These are phyloP conservation scores for Moesziomyces aphidis DNA, from an alignment of 1,284 basidiomycete species.

Conservation along the genomic window DNA sequence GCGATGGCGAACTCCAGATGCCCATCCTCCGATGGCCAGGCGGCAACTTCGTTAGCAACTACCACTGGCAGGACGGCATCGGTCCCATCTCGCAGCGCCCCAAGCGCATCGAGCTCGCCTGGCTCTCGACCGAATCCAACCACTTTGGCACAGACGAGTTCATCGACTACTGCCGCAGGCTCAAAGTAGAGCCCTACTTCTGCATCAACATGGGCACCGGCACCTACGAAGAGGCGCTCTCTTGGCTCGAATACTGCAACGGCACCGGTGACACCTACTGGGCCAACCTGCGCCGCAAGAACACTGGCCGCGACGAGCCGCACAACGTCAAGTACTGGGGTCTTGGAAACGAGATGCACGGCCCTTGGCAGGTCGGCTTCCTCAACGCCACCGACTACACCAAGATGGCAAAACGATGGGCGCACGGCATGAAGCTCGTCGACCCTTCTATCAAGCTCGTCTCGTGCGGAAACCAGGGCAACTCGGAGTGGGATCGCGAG, in stretches of 20 bases:
- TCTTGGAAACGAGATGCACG: slow-evolving; percentile 72
- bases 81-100: slow-evolving; percentile 73
- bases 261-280: slow-evolving; percentile 73
- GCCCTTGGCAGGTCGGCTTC: slow-evolving; percentile 77
- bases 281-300: slow-evolving; percentile 74
- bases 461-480: slow-evolving; percentile 74
- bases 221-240: slow-evolving; percentile 75
- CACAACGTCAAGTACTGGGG: slow-evolving; percentile 72
- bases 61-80: slow-evolving; percentile 77
- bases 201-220: slow-evolving; percentile 78
- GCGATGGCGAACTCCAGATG: slow-evolving; percentile 71
- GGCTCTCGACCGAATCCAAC: slow-evolving; percentile 76
- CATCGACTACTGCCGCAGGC: slow-evolving; percentile 71
- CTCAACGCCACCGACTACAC: slow-evolving; percentile 75
- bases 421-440: slow-evolving; percentile 74
- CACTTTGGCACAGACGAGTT: slow-evolving; percentile 76
- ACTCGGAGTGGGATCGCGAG: slow-evolving; percentile 68
- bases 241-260: slow-evolving; percentile 78
- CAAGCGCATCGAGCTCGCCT: slow-evolving; percentile 76
- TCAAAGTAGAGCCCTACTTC: slow-evolving; percentile 73
- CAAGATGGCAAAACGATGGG: slow-evolving; percentile 75
- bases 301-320: slow-evolving; percentile 75
- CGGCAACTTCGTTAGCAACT: slow-evolving; percentile 73
- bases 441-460: slow-evolving; percentile 75
- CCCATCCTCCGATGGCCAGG: slow-evolving; percentile 76